Base-by-base conservation (phyloP, 805 yeast genomes). In the Ogataea neopini region DNA sequence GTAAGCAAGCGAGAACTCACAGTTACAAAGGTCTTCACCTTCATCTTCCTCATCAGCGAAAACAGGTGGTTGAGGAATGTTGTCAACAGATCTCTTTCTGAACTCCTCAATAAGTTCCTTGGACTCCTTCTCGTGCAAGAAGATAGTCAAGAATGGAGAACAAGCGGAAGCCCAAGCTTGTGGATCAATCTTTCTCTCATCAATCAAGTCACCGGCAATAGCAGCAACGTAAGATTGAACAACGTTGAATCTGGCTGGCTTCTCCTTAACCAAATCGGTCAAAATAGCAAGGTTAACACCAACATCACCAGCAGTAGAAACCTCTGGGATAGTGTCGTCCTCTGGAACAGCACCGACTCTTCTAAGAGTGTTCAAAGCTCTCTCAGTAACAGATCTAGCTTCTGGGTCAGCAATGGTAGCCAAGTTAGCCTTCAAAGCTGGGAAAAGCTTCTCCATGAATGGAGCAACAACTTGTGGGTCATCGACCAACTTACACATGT, bases 381-480 rank as follows among this genome's bases (percentile, higher is more conserved):
- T 91, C 69, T 80, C 80, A 65, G 99, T 94, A 71, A 94, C 98
- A 62, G 88, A 92, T 80, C 99, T 92, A 63, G 99, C 99, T 81
- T 94, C 99, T 73, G 99, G 99, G 77, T 94, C 99, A 75, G 99
- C 99, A 78, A 94, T 91, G 80, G 88, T 89, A 69, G 87, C 77
- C 79, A 85, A 83, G 88, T 94, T 94, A 72, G 84, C 74, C 84
- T 88, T 88, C 76, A 94, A 81, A 69, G 97, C 88, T 72, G 99
- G 99, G 81, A 89, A 86, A 69, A 94, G 84, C 72, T 86, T 87
- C 76, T 80, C 79, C 86, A 94, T 79, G 88, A 94, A 94, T 62
- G 99, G 99, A 81, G 98, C 99, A 77, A 94, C 96, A 71, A 94
- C 95, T 80, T 94, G 98, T 65, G 99, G 99, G 74, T 94, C 99